Base-by-base conservation (phyloP, 176 grass and related monocot genomes). In the Alloteropsis semialata region DNA sequence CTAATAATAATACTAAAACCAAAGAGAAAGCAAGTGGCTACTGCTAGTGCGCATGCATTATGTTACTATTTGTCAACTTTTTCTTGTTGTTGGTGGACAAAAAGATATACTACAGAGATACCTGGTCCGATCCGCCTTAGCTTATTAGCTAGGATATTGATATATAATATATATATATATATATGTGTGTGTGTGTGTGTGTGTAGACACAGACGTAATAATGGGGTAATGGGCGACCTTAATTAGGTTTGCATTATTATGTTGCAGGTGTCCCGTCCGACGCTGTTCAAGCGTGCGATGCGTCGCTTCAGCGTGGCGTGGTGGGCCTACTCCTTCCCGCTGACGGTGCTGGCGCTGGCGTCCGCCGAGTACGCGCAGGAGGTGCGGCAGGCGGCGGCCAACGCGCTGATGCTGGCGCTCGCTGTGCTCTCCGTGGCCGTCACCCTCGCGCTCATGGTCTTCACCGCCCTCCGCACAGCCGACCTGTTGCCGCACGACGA, bases 241-340 rank as follows among this genome's bases (percentile, higher is more conserved):
- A n/a, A n/a, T n/a, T n/a, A n/a, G n/a, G n/a, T n/a, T n/a, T n/a
- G n/a, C n/a, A n/a, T n/a, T n/a, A n/a, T n/a, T n/a, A n/a, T n/a
- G n/a, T 14, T 69, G 46, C 80, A 97, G 94, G 89, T 94, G 2
- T 90, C 85, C 1, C 87, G 91, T 24, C 94, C 94, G 51, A 55
- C 72, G 12, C 41, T 97, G 69, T 97, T 97, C 82, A 88, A 66
- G 74, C 84, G 89, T 17, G 75, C 94, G 24, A 97, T 97, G 94
- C 90, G 89, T 37, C 84, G 91, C 46, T 97, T 94, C 82, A 92
- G 69, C 43, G 87, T 97, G 19, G 94, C 94, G 8, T 97, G 94
- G 94, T 97, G 94, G 94, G 94, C 89, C 3, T 97, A 97, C 76
- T 97, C 94, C 9, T 97, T 97, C 87, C 94, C 94, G 37, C 61